These are phyloP conservation scores for Fusarium decemcellulare DNA, from an alignment of 2,329 filamentous ascomycete genomes.

Conservation along the genomic window DNA sequence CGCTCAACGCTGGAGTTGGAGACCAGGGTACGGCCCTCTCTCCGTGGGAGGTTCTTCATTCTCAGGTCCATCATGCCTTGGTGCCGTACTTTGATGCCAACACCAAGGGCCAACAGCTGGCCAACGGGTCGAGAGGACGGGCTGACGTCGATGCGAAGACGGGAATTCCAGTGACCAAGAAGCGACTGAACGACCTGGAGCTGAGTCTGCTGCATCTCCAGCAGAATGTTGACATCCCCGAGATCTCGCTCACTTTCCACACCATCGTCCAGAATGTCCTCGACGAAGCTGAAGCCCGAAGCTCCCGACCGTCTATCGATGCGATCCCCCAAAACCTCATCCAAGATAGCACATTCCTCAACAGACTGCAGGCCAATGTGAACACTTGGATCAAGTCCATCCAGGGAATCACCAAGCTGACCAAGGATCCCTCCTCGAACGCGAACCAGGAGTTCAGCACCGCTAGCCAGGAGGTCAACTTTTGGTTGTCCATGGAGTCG, in stretches of 20 bases:
- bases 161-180: conserved; percentile 96
- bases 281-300: conserved; percentile 79
- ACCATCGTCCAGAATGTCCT: conserved; percentile 89
- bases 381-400: conserved; percentile 99
- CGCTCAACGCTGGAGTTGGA: conserved; percentile 74
- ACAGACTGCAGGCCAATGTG: conserved; percentile 92
- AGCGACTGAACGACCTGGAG: conserved; percentile 95
- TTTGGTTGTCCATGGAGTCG: conserved; percentile 98
- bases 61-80: conserved; percentile 90
- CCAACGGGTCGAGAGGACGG: conserved; percentile 77
- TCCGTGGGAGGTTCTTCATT: conserved; percentile 93
- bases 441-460: conserved; percentile 71
- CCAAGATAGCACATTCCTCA: conserved; percentile 91
- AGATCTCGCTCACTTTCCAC: conserved; percentile 89
- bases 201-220: conserved; percentile 91
- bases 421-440: conserved; percentile 81
- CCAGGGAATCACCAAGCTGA: conserved; percentile 94
- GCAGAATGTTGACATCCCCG: conserved; percentile 98
- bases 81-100: conserved; percentile 98
- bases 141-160: conserved; percentile 92
- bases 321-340: conserved; percentile 82
- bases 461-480: conserved; percentile 98
- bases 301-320: conserved; percentile 81
- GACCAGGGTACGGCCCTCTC: conserved; percentile 82
- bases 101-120: conserved; percentile 83